Evolutionary conservation across 495 filamentous ascomycete species (phyloP), one percentile per base, ranked within the genome.

Genomic region (Aspergillus kassunensis): DNA sequence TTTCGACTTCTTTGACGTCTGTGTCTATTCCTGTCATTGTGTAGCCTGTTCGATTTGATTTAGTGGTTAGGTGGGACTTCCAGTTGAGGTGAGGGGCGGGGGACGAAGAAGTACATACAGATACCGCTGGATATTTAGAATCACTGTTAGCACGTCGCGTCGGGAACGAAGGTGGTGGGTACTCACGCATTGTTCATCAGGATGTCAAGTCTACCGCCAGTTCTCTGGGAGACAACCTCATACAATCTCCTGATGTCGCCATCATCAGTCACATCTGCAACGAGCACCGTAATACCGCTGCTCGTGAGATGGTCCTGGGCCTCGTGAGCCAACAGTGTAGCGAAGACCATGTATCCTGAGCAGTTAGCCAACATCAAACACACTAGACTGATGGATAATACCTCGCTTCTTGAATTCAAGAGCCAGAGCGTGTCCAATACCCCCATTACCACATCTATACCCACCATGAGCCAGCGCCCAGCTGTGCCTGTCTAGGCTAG

Each of bases 1-100:
- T 48, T 33, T 66, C 33, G 0, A 64, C 60, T 0, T 25, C 25
- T 2, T 1, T 6, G 6, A 66, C 50, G 13, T 69, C 62, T 0
- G 64, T 65, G 43, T 69, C 66, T 2, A 55, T 56, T 0, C 60
- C 62, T 2, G 66, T 51, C 66, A 69, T 69, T 0, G 61, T 68
- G 33, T 69, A 69, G n/a, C 24, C 42, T 44, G 40, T 15, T 27
- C 9, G 4, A 18, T 18, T 2, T 39, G 6, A 40, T 4, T 13
- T 2, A 5, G 37, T 20, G 18, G 37, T 20, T 6, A 16, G 20
- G 19, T 40, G n/a, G n/a, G 18, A 10, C n/a, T n/a, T n/a, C n/a
- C n/a, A n/a, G n/a, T n/a, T n/a, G 33, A 16, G 13, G 6, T 35
- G 8, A 13, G 33, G 33, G 33, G 33, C 27, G 11, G 33, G 33